These are phyloP conservation scores for Tetrapyrgos nigripes DNA, from an alignment of 1,284 basidiomycete genomes.

Conservation along the genomic window DNA sequence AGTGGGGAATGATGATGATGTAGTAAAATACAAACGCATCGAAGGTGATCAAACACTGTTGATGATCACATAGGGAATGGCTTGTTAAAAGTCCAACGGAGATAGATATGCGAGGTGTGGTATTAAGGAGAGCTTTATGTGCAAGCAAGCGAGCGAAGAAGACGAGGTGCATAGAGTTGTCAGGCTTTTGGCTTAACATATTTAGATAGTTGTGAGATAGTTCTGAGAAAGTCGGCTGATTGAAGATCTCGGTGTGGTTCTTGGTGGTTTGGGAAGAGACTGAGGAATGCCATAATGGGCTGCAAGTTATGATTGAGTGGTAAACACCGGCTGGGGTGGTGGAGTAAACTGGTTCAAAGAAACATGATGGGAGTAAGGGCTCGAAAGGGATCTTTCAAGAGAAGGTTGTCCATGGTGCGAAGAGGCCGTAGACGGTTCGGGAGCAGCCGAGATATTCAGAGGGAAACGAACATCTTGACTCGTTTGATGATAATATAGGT, in stretches of 20 bases:
- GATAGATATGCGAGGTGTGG: too few species aligned
- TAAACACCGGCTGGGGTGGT: background rate
- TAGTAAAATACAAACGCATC: too few species aligned
- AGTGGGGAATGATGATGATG: too few species aligned
- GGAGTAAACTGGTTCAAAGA: constrained; percentile 37
- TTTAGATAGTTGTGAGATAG: constrained; percentile 39
- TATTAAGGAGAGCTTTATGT: background rate
- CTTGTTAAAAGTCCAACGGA: too few species aligned
- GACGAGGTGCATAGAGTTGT: constrained; percentile 29
- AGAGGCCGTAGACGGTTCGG: constrained; percentile 39
- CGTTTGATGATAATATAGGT: too few species aligned
- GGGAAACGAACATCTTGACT: constrained; percentile 49
- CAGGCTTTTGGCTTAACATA: constrained; percentile 46
- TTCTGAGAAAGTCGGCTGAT: constrained; percentile 29
- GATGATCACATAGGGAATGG: too few species aligned
- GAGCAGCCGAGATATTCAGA: constrained; percentile 47
- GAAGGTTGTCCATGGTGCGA: constrained; percentile 38
- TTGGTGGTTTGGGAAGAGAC: constrained; percentile 71
- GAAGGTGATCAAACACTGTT: too few species aligned
- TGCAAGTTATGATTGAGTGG: constrained; percentile 48
- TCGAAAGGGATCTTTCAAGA: constrained; percentile 51
- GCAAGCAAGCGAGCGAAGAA: background rate
- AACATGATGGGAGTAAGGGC: too few species aligned
- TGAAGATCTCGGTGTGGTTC: constrained; percentile 49
- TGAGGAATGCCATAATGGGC: too few species aligned